These are phyloP conservation scores for Poronia punctata DNA, from an alignment of 495 filamentous ascomycete genomes.

Conservation along the genomic window DNA sequence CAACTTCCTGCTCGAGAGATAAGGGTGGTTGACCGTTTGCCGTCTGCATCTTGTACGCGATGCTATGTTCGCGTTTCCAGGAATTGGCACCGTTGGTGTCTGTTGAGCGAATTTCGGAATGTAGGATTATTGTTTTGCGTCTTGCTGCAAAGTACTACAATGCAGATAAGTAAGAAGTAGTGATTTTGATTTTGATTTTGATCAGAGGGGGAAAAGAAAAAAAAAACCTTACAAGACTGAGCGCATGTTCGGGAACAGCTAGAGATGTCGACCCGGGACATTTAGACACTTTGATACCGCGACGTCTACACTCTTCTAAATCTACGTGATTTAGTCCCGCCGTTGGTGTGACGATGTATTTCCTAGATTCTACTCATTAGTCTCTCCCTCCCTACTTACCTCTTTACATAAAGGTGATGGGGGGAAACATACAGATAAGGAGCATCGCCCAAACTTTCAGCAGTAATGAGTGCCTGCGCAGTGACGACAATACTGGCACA, in stretches of 20 bases:
- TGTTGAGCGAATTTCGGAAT: constrained; percentile 21
- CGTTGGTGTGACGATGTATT: constrained; percentile 23
- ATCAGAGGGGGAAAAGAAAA: no score
- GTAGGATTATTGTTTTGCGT: constrained; percentile 37
- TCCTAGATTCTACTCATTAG: constrained; percentile 1
- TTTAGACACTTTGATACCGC: constrained; percentile 36
- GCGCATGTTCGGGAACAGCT: constrained; percentile 45
- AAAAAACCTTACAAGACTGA: constrained; percentile 33
- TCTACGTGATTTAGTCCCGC: constrained; percentile 44
- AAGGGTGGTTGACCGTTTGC: constrained; percentile 20
- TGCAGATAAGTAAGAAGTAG: background rate
- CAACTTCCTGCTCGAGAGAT: constrained; percentile 30
- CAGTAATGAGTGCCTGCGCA: constrained; percentile 23
- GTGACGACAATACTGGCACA: constrained; percentile 43
- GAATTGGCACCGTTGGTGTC: constrained; percentile 26
- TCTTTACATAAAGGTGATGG: background rate
- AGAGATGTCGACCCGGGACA: constrained; percentile 40
- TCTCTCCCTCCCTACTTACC: background rate
- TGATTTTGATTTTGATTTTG: background rate
- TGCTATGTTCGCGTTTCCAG: constrained; percentile 10
- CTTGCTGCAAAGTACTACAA: constrained; percentile 40
- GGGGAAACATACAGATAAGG: constrained; percentile 20
- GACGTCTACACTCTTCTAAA: constrained; percentile 30
- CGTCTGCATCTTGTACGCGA: constrained; percentile 8
- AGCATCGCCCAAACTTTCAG: constrained; percentile 23